These are phyloP conservation scores for Candida boidinii DNA, from an alignment of 805 yeast species.

Conservation along the genomic window DNA sequence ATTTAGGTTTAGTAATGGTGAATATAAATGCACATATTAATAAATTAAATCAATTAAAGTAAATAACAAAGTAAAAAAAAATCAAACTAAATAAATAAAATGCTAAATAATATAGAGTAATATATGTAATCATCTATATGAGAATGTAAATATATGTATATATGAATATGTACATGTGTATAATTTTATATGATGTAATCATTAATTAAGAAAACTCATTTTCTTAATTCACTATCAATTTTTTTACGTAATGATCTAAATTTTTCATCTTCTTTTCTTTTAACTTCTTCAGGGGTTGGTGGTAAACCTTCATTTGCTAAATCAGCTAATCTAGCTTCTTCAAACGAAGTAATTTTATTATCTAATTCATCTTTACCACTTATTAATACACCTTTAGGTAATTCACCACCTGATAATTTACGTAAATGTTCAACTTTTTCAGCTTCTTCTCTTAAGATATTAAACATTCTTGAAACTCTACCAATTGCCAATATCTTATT, in stretches of 20 bases:
- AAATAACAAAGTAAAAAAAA: too few species aligned
- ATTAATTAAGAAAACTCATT: too few species aligned
- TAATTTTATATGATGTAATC: too few species aligned
- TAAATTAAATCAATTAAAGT: too few species aligned
- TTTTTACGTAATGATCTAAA: constrained; percentile 5
- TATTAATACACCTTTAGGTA: constrained; percentile 84
- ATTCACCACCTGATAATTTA: constrained; percentile 57
- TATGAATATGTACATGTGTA: too few species aligned
- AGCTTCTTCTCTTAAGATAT: constrained; percentile 79
- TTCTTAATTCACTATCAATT: background rate
- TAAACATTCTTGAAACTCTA: constrained; percentile 90
- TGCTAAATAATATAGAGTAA: too few species aligned
- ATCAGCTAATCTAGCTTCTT: constrained; percentile 78
- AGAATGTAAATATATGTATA: too few species aligned
- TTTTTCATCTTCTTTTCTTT: constrained; percentile 4
- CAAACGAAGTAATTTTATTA: constrained; percentile 63
- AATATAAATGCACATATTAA: too few species aligned
- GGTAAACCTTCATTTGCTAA: constrained; percentile 80
- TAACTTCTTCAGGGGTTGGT: constrained; percentile 35
- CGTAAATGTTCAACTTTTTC: constrained; percentile 82
- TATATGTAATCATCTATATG: too few species aligned
- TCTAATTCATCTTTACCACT: constrained; percentile 76
- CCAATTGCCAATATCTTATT: constrained; percentile 94
- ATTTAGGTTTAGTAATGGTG: too few species aligned
- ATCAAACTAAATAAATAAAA: too few species aligned